Evolutionary conservation across 2,329 filamentous ascomycete genomes (phyloP).

Genomic region (Penicillium occitanis): DNA sequence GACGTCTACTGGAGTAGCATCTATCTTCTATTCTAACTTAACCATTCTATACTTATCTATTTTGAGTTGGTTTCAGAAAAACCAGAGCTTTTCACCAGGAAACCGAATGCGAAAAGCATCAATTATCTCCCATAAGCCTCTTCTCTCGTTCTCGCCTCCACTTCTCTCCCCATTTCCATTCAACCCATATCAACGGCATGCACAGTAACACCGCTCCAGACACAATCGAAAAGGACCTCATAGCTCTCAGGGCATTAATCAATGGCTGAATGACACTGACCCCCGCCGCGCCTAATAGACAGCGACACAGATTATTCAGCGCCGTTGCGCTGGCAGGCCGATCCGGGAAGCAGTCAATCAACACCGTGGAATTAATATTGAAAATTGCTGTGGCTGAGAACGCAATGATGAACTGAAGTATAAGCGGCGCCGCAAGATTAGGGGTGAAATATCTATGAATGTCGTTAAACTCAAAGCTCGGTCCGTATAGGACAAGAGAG

Average conservation of each 20-base stretch:
- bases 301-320: slow-evolving; percentile 13
- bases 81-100: neutral
- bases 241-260: slow-evolving; percentile 3
- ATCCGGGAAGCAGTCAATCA: slow-evolving; percentile 15
- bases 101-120: neutral
- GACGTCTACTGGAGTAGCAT: neutral
- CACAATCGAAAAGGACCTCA: slow-evolving; percentile 3
- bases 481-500: slow-evolving; percentile 9
- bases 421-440: slow-evolving; percentile 11
- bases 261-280: slow-evolving; percentile 15
- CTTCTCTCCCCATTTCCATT: slow-evolving; percentile 15
- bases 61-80: neutral
- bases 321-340: slow-evolving; percentile 13
- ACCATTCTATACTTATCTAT: neutral
- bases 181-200: slow-evolving; percentile 16
- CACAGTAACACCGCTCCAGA: slow-evolving; percentile 3
- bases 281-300: slow-evolving; percentile 9
- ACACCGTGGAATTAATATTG: slow-evolving; percentile 14
- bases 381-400: slow-evolving; percentile 14
- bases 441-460: neutral
- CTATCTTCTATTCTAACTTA: neutral
- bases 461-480: slow-evolving; percentile 17
- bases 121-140: neutral
- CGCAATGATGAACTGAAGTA: slow-evolving; percentile 17
- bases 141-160: slow-evolving; percentile 15